Base-by-base conservation (phyloP, 1,284 basidiomycete species). In the Cutaneotrichosporon daszewskae region DNA sequence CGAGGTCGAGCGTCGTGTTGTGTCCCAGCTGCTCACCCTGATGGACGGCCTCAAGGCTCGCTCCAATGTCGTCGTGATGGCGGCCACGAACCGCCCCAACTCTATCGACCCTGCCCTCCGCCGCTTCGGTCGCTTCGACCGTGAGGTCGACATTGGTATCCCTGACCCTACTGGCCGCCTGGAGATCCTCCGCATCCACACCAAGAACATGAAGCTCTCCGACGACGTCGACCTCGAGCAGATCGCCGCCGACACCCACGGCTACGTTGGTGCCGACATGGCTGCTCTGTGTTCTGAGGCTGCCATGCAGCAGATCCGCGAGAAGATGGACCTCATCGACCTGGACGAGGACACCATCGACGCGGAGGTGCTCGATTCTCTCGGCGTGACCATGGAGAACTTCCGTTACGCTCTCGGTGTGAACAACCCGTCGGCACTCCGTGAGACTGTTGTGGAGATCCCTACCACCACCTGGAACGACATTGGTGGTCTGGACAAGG, bases 121-220 rank as follows among this genome's bases (percentile, higher is more conserved):
- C 68, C 90, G 94, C 49, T 97, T 97, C 73, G 94, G 94, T 69
- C 89, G 95, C 45, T 98, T 98, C 74, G 95, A 98, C 75, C 87
- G 94, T 66, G 95, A 98, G 75, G 87, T 98, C 55, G 94, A 98
- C 74, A 98, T 98, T 57, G 90, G 95, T 68, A 97, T 98, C 58
- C 95, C 94, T 42, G 94, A 98, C 72, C 92, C 94, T 0, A 97
- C 92, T 49, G 92, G 94, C 46, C 94, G 95, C 72, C 81, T 97
- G 34, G 94, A 98, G 72, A 97, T 98, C 60, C 82, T 98, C 51
- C 87, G 94, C 52, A 98, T 98, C 56, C 94, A 97, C 77, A 98
- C 95, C 47, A 98, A 97, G 83, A 98, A 98, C 78, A 98, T 98
- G 94, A 98, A 97, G 75, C 79, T 98, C 33, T 81, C 73, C n/a